Base-by-base conservation (phyloP, 2,329 filamentous ascomycete genomes). In the Trichoderma breve region DNA sequence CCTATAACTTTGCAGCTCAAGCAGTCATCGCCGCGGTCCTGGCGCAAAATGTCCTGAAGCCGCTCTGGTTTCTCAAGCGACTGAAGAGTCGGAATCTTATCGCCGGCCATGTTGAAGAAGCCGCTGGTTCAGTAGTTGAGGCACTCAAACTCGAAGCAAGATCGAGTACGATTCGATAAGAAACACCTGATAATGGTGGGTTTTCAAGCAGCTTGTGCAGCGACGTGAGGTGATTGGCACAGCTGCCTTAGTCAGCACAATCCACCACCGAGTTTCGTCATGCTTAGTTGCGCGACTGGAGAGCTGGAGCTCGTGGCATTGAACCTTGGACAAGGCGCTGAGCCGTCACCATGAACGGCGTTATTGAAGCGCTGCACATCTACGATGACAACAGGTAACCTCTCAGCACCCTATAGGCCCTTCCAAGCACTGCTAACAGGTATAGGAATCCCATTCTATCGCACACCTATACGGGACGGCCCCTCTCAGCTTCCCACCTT, bases 301-400 rank as follows among this genome's bases (percentile, higher is more conserved):
- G 14, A 34, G 51, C 34, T 71, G 32, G 61, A 73, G 62, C 71
- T 67, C 64, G 58, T 53, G 43, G 65, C 66, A 60, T 24, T 53
- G 47, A 66, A 62, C 18, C 58, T 51, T 70, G 53, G 51, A 34
- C 34, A 75, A 76, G 78, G 77, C 75, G 78, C 76, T 74, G 75
- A 24, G 76, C 74, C 73, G 74, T 79, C 81, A 90, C 82, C 81
- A 95, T 95, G 92, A 93, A 89, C 84, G 90, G 93, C 84, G 90
- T 93, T 80, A 93, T 99, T 80, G 95, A 98, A 86, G 96, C 95
- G 80, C 87, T 99, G 79, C 95, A 98, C 86, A 94, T 99, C 81
- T 98, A 93, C 83, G 95, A 98, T 88, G 95, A 98, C 86, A 90
- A 95, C 84, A 94, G 95, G 95, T 97, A 85, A 79, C 88, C 66